Percentiles rank a stretch among this genome's conserved stretches.
phyloP scores from a whole-genome alignment of 768 basidiomycete species.

The Dacryopinax primogenitus region DNA sequence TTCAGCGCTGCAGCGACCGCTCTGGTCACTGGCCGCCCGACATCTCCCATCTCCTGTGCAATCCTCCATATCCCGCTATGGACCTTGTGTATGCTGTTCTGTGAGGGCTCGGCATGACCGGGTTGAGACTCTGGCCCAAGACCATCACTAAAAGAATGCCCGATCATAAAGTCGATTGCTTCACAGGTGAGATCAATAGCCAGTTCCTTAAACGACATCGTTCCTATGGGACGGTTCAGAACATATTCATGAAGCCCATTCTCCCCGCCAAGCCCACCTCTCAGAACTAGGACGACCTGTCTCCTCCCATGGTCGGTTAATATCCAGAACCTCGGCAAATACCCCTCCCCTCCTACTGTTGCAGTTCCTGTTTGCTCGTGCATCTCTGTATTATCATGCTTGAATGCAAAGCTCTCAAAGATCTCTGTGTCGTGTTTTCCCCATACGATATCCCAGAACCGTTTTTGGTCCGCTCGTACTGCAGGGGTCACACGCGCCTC shows the following conservation, averaged over 20 bases:
- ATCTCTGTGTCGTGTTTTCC: constrained; percentile 76
- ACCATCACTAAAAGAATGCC: constrained; percentile 21
- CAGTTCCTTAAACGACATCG: constrained; percentile 77
- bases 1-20: constrained; percentile 58
- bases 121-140: not conserved
- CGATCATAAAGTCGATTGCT: constrained; percentile 34
- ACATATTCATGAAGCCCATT: constrained; percentile 14
- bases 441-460: constrained; percentile 69
- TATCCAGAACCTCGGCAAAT: constrained; percentile 78
- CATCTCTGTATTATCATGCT: constrained; percentile 23
- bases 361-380: constrained; percentile 42
- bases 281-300: constrained; percentile 63
- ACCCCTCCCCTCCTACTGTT: constrained; percentile 49
- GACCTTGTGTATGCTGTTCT: constrained; percentile 41
- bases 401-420: constrained; percentile 47
- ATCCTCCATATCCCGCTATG: constrained; percentile 73
- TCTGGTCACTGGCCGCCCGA: constrained; percentile 62
- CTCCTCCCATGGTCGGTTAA: constrained; percentile 63
- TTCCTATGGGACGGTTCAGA: constrained; percentile 34
- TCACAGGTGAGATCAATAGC: constrained; percentile 79
- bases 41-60: constrained; percentile 64
- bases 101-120: constrained; percentile 13
- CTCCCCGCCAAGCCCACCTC: constrained; percentile 40
- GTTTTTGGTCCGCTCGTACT: constrained; percentile 18
- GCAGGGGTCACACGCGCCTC: constrained; percentile 26